Conservation (phyloP, 2,329 filamentous ascomycete species). For the Daldinia sp. region DNA sequence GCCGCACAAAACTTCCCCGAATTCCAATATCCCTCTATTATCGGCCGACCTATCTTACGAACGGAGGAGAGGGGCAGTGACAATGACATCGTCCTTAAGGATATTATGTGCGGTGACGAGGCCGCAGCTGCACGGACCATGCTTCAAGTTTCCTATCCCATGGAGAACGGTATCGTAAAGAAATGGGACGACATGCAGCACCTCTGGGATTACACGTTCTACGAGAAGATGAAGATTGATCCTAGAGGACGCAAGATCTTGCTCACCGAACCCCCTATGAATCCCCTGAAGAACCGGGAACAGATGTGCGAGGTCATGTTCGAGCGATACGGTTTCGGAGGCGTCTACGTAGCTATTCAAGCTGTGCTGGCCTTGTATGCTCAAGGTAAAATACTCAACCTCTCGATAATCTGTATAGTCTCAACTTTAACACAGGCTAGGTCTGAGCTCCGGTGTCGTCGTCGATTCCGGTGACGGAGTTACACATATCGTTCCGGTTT, state of each 20-base stretch:
- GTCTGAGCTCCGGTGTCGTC: constrained; percentile 92
- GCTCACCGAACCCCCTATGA: constrained; percentile 97
- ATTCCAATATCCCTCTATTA: constrained; percentile 97
- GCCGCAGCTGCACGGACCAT: constrained; percentile 94
- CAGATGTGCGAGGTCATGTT: constrained; percentile 99
- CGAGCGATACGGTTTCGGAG: constrained; percentile 94
- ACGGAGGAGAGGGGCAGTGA: constrained; percentile 83
- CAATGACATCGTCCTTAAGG: constrained; percentile 83
- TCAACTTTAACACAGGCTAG: constrained; percentile 55
- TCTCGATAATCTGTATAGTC: background rate
- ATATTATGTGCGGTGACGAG: constrained; percentile 99
- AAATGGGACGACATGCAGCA: constrained; percentile 99
- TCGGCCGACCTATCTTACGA: constrained; percentile 96
- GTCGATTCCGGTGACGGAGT: constrained; percentile 98
- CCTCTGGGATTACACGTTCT: constrained; percentile 99
- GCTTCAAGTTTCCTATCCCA: constrained; percentile 98
- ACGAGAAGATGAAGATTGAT: constrained; percentile 95
- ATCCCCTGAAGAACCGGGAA: constrained; percentile 95
- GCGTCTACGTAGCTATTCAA: constrained; percentile 98
- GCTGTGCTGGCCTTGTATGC: constrained; percentile 96
- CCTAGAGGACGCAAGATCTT: constrained; percentile 95
- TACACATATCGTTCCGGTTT: constrained; percentile 98
- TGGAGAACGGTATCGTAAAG: constrained; percentile 99
- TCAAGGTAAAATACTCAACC: constrained; percentile 73
- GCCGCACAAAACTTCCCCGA: constrained; percentile 99